Conservation (phyloP, 148 eudicot genomes). For the Dysphania ambrosioides region DNA sequence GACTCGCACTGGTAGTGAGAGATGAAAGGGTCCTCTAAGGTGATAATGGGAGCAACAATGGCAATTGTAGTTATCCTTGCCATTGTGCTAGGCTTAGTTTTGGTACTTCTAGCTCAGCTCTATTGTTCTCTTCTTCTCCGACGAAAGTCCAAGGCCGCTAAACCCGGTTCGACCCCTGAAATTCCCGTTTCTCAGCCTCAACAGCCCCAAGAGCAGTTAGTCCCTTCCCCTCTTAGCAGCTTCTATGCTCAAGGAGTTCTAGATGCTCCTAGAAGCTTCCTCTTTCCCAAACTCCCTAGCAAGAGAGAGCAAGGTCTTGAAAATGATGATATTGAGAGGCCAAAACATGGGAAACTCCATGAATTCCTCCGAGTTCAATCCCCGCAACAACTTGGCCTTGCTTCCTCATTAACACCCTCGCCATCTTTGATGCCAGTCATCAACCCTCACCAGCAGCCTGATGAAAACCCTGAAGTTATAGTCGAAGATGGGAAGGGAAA, state of each 20-base stretch:
- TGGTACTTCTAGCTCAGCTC: slow-evolving; percentile 65
- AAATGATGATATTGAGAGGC: slow-evolving; percentile 35
- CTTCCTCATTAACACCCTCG: slow-evolving; percentile 27
- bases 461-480: slow-evolving; percentile 6
- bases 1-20: no score
- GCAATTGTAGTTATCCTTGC: slow-evolving; percentile 53
- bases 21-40: slow-evolving; percentile 61
- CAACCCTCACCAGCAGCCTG: slow-evolving; percentile 6
- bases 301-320: slow-evolving; percentile 17
- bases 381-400: slow-evolving; percentile 24
- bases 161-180: slow-evolving; percentile 14
- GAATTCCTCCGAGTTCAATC: slow-evolving; percentile 32
- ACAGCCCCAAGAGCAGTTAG: slow-evolving; percentile 11
- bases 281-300: slow-evolving; percentile 51
- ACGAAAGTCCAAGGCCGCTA: slow-evolving; percentile 20
- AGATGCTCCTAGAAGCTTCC: slow-evolving; percentile 60
- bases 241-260: slow-evolving; percentile 68
- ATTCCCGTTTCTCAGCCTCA: slow-evolving; percentile 19
- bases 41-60: slow-evolving; percentile 61
- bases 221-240: slow-evolving; percentile 41
- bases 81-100: slow-evolving; percentile 47
- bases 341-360: slow-evolving; percentile 33
- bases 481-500: slow-evolving; percentile 8
- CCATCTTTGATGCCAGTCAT: slow-evolving; percentile 24
- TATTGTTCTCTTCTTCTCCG: slow-evolving; percentile 62